Conservation (phyloP, 176 grass and related monocot genomes). For the Carex myosuroides region DNA sequence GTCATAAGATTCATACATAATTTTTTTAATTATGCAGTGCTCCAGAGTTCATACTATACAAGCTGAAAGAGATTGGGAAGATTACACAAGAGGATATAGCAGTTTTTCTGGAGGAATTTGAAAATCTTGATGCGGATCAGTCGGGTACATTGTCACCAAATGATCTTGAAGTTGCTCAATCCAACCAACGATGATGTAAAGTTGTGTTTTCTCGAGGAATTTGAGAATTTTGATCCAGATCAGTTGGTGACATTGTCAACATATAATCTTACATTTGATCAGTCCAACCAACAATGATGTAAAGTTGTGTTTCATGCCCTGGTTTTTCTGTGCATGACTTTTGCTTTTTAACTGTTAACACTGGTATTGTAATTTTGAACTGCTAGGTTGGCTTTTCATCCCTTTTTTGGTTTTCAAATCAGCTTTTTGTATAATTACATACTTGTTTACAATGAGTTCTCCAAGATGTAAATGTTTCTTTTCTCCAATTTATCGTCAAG, state of each 20-base stretch:
- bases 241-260: conserved; percentile 54
- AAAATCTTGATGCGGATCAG: conserved; percentile 71
- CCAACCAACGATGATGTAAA: conserved; percentile 7
- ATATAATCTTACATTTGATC: conserved; percentile 47
- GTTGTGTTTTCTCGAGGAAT: conserved; percentile 59
- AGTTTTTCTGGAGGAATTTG: conserved; percentile 73
- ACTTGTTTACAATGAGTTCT: background rate
- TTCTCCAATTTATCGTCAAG: background rate
- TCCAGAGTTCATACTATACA: conserved; percentile 90
- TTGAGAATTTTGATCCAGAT: conserved; percentile 64
- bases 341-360: conserved; percentile 5
- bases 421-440: background rate
- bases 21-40: conserved; percentile 42
- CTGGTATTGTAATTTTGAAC: background rate
- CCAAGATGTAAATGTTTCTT: background rate
- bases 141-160: conserved; percentile 51
- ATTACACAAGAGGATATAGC: conserved; percentile 82
- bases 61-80: conserved; percentile 95
- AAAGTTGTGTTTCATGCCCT: background rate
- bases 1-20: background rate
- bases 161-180: conserved; percentile 55
- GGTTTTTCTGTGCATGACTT: background rate
- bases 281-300: conserved; percentile 26
- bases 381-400: background rate
- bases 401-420: background rate